Base-by-base conservation (phyloP, 257 asterid genomes). In the Nicotiana tabacum region DNA sequence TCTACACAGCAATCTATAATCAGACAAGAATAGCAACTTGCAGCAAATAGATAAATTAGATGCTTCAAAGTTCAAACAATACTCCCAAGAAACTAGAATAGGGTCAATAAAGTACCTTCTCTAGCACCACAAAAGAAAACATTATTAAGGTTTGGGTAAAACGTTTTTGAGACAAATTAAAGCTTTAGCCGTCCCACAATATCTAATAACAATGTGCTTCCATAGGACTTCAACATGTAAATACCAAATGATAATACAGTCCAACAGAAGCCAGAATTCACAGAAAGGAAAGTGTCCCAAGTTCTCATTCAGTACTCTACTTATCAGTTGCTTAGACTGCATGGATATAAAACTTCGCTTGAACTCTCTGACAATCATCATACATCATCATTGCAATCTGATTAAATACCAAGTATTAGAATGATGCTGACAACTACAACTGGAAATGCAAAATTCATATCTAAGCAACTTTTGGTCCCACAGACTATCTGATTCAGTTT, bases 331-430 rank as follows among this genome's bases (percentile, higher is more conserved):
- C 85, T 87, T 85, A 89, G 88, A 84, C 87, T 83, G 68, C 82
- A 78, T 61, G 89, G 70, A 57, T 83, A 84, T 77, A 87, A 88
- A 81, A 86, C 91, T 88, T 80, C 82, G 69, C 88, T 37, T 57
- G 89, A 85, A 88, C 82, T 90, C 86, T 84, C 91, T 90, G 85
- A 87, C 87, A 87, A 86, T 89, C 91, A 90, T 92, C 94, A 92
- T 89, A 89, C 93, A 88, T 89, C 95, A 83, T 91, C 92, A 82
- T 83, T 88, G 95, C 93, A 88, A 90, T 89, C 95, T 91, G 97
- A 86, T 82, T 77, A 84, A 91, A 91, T 85, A 91, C 82, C 87
- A 88, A 39, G 74, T 72, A 89, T 91, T 85, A 90, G 93, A 81
- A 87, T 58, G 85, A 84, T 72, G 84, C 81, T 77, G 61, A 80